Evolutionary conservation across 345 rosid species (phyloP).

Genomic region (Syzygium oleosum): DNA sequence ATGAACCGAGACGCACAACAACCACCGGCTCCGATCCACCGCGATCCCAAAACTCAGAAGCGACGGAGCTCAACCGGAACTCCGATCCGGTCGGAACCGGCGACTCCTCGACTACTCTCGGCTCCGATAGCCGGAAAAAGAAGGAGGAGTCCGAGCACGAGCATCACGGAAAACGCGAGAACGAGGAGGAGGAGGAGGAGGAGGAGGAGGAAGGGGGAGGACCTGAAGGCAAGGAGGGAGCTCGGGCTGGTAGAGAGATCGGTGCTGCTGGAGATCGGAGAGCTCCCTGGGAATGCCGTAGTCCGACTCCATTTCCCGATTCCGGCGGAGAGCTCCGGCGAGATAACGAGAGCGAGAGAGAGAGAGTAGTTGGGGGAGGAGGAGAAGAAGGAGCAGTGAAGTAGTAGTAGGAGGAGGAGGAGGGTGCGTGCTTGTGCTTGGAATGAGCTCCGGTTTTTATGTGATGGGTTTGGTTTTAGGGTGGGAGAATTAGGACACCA

Average conservation of each 20-base stretch:
- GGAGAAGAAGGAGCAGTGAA: neutral
- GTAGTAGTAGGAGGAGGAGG: neutral
- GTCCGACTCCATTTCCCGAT: constrained; percentile 74
- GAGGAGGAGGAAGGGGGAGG: constrained; percentile 1
- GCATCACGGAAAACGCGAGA: neutral
- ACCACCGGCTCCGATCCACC: neutral
- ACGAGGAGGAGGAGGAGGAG: neutral
- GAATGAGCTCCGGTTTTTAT: neutral
- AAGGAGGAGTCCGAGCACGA: neutral
- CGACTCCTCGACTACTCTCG: neutral
- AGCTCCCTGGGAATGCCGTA: constrained; percentile 90
- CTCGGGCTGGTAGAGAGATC: constrained; percentile 70
- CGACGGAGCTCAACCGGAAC: neutral
- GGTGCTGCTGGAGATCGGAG: constrained; percentile 78
- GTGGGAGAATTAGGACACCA: neutral
- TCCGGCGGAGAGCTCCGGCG: neutral
- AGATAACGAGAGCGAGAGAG: neutral
- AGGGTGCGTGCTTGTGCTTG: neutral
- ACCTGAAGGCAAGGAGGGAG: constrained; percentile 99
- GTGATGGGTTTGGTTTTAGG: neutral
- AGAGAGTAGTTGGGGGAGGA: neutral
- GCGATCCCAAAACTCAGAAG: neutral
- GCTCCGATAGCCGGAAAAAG: neutral
- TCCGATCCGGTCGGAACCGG: neutral
- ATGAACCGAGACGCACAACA: neutral